Percentiles rank a stretch among this genome's conserved stretches.
These are phyloP conservation scores for Lizanozyma gosingica DNA, from an alignment of 1,139 yeast genomes.

Conservation along the genomic window DNA sequence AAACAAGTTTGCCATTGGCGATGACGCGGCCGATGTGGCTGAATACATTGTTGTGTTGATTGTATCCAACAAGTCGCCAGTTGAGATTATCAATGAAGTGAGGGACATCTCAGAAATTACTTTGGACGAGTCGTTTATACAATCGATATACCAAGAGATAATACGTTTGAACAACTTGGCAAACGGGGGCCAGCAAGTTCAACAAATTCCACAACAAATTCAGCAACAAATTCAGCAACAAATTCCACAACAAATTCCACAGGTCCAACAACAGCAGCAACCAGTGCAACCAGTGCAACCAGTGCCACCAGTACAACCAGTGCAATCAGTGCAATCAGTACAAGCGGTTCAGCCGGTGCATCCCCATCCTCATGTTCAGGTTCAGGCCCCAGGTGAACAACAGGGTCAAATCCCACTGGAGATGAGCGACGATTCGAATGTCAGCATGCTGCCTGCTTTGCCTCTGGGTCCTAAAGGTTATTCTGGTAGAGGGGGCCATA, in stretches of 20 bases:
- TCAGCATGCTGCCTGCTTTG: not conserved
- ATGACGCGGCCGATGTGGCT: conserved; percentile 72
- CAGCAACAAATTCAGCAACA: conserved; percentile 5
- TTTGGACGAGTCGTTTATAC: conserved; percentile 41
- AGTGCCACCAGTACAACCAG: conserved; percentile 4
- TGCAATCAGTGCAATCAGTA: conserved; percentile 1
- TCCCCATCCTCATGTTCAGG: conserved; percentile 6
- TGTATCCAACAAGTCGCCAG: conserved; percentile 58
- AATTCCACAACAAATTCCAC: conserved; percentile 6
- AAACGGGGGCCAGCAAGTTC: conserved; percentile 5
- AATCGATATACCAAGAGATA: conserved; percentile 7
- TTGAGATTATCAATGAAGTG: conserved; percentile 59
- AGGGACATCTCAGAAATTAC: conserved; percentile 57
- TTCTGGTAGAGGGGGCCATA: not conserved
- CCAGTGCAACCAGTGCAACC: conserved; percentile 7
- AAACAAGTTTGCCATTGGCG: conserved; percentile 30
- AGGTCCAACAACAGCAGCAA: conserved; percentile 9
- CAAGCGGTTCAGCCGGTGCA: conserved; percentile 2
- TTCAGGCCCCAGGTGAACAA: conserved; percentile 8
- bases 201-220: conserved; percentile 6
- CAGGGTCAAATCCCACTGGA: conserved; percentile 5
- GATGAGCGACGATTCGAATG: not conserved
- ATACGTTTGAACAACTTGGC: conserved; percentile 5
- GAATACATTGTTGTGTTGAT: conserved; percentile 71
- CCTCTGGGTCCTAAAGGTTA: conserved; percentile 1